phyloP scores from a whole-genome alignment of 805 yeast species.

The Starmerella apicola region DNA sequence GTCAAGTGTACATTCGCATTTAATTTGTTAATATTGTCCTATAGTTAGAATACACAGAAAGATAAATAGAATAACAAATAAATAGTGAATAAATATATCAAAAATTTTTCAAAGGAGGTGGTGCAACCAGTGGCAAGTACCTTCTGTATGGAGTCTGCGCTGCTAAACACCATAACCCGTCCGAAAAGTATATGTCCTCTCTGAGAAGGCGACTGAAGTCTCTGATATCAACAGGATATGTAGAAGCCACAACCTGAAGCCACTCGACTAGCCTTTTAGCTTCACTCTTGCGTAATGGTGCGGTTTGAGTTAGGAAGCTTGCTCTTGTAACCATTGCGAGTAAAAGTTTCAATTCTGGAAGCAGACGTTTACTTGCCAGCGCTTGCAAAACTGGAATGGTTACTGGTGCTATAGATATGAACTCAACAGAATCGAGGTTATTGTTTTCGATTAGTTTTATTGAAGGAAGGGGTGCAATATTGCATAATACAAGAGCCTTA shows the following conservation, averaged over 20 bases:
- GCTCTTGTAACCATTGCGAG: conserved; percentile 11
- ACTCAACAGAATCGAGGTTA: conserved; percentile 12
- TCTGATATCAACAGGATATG: conserved; percentile 18
- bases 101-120: conserved; percentile 12
- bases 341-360: conserved; percentile 11
- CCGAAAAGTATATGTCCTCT: conserved; percentile 16
- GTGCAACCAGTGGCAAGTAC: conserved; percentile 13
- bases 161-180: conserved; percentile 19
- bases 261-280: conserved; percentile 13
- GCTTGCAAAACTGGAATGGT: conserved; percentile 16
- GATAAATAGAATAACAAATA: too few species aligned
- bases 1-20: conserved; percentile 19
- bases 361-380: conserved; percentile 1
- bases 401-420: conserved; percentile 18
- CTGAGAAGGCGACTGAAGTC: conserved; percentile 13
- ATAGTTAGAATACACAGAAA: too few species aligned
- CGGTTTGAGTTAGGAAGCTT: conserved; percentile 7
- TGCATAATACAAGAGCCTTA: conserved; percentile 15
- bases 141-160: conserved; percentile 15
- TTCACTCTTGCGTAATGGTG: conserved; percentile 10
- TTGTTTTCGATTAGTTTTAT: conserved; percentile 4
- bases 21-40: too few species aligned
- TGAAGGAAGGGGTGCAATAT: conserved; percentile 13
- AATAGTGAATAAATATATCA: not conserved
- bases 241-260: conserved; percentile 16